A percentile compares a stretch with the other conserved stretches of the same genome.
Evolutionary conservation across 805 yeast species (phyloP).

Genomic region (Jamesozyma gamospora): DNA sequence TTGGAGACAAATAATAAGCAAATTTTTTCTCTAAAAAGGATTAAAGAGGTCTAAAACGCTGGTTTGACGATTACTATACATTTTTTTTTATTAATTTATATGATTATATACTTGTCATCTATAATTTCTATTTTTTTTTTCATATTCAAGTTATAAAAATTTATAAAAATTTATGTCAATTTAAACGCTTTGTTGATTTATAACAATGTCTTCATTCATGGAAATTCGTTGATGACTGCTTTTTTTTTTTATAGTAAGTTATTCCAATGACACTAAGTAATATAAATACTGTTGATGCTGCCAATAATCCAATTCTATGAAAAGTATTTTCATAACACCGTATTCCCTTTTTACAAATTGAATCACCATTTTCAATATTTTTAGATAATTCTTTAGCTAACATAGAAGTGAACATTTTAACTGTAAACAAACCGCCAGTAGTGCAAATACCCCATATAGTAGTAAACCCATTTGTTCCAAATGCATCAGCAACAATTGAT

Average conservation of each 20-base stretch:
- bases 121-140: too few species aligned
- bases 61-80: too few species aligned
- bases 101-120: too few species aligned
- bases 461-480: slow-evolving; percentile 58
- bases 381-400: slow-evolving; percentile 47
- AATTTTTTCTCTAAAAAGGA: too few species aligned
- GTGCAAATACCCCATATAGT: slow-evolving; percentile 70
- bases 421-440: slow-evolving; percentile 54
- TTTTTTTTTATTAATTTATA: too few species aligned
- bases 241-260: too few species aligned
- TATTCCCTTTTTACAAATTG: slow-evolving; percentile 36
- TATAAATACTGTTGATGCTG: slow-evolving; percentile 7
- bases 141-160: too few species aligned
- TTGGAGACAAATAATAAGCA: slow-evolving; percentile 23
- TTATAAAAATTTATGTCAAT: too few species aligned
- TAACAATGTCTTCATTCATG: neutral
- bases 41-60: too few species aligned
- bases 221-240: too few species aligned
- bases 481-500: slow-evolving; percentile 60
- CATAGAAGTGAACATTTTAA: slow-evolving; percentile 43
- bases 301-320: slow-evolving; percentile 8
- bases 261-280: slow-evolving; percentile 10
- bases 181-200: neutral
- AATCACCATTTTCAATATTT: slow-evolving; percentile 33
- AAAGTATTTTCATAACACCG: slow-evolving; percentile 41